Base-by-base conservation (phyloP, 2,329 filamentous ascomycete genomes). In the Sporothrix schenckii region DNA sequence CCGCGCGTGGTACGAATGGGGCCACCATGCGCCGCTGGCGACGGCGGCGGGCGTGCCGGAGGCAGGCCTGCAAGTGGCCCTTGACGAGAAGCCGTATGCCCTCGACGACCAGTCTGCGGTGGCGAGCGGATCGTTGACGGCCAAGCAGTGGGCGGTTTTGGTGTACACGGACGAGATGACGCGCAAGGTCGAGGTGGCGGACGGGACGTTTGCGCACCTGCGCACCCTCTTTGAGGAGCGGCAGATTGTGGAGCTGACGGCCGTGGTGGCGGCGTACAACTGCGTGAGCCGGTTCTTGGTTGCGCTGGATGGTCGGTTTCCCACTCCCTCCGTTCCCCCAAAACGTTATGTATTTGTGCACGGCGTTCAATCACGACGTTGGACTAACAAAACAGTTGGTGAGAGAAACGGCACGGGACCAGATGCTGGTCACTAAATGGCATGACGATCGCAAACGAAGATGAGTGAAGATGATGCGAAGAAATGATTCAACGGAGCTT, bases 101-200 rank as follows among this genome's bases (percentile, higher is more conserved):
- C 75, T 78, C 47, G 66, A 41, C 47, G 63, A 52, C 52, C 16
- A 11, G 1, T 9, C 24, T 3, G 66, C 49, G 1, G 49, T 58
- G n/a, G 50, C 27, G 19, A n/a, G 16, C 7, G 69, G 58, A 10
- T 34, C 39, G 16, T 76, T 93, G 72, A 87, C 80, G 34, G 84
- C 85, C 72, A 83, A 82, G 77, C 88, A 93, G 80, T 88, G 87
- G 83, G 89, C 88, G 0, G 90, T 92, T 47, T 78, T 94, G 69
- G 82, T 85, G 60, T 94, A 93, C 78, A 86, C 92, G 21, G 92
- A 96, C 80, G 91, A 92, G 78, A 96, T 96, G 91, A 97, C 93
- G 66, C 83, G 88, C 74, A 86, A 87, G 58, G 89, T 94, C 0
- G 81, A 84, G 67, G 92, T 97, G 7, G 79, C 82, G 14, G 90